These are phyloP conservation scores for Pseudogymnoascus pannorum DNA, from an alignment of 2,329 filamentous ascomycete species.

Conservation along the genomic window DNA sequence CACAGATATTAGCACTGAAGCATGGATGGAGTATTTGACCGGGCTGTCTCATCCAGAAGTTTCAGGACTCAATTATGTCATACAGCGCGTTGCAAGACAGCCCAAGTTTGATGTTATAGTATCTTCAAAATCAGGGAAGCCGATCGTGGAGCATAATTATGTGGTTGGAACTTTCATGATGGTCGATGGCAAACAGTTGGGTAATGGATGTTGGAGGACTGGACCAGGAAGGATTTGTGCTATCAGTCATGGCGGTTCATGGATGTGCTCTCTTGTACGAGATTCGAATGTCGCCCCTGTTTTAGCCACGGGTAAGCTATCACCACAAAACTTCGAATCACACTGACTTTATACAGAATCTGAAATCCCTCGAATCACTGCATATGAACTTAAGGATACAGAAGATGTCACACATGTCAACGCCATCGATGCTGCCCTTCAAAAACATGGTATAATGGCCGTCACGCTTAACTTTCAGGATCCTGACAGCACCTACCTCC, in stretches of 20 bases:
- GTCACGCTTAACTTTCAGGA: slow-evolving; percentile 19
- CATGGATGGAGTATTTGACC: slow-evolving; percentile 22
- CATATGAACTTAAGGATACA: neutral
- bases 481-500: slow-evolving; percentile 19
- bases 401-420: slow-evolving; percentile 10
- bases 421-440: slow-evolving; percentile 15
- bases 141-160: slow-evolving; percentile 12
- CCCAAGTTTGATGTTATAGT: slow-evolving; percentile 20
- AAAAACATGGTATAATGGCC: slow-evolving; percentile 18
- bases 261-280: slow-evolving; percentile 12
- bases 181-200: slow-evolving; percentile 22
- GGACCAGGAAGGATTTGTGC: slow-evolving; percentile 21
- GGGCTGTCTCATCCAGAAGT: slow-evolving; percentile 12
- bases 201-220: slow-evolving; percentile 24
- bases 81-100: slow-evolving; percentile 17
- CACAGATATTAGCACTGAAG: slow-evolving; percentile 8
- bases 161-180: slow-evolving; percentile 26
- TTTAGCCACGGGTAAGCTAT: neutral
- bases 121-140: slow-evolving; percentile 10
- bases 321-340: neutral
- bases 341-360: neutral
- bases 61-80: slow-evolving; percentile 18
- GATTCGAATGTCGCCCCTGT: neutral
- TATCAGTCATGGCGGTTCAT: slow-evolving; percentile 17
- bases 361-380: slow-evolving; percentile 6